Conservation (phyloP, 2,329 filamentous ascomycete species). For the Reticulascus tulasneorum region DNA sequence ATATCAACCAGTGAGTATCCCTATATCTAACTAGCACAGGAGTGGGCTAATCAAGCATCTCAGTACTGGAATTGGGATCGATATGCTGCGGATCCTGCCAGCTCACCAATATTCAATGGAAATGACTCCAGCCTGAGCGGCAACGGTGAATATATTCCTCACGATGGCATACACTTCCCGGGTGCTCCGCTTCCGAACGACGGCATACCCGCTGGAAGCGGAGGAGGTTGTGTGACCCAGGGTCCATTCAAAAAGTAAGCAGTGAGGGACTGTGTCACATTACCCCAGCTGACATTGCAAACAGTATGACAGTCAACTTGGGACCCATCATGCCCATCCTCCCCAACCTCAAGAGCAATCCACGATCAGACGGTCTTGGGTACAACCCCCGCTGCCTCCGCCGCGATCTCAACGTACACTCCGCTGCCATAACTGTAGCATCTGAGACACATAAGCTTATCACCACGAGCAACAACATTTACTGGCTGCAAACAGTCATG, state of each 20-base stretch:
- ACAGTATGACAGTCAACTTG: conserved; percentile 31
- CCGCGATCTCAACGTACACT: conserved; percentile 33
- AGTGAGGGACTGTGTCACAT: neutral
- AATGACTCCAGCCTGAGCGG: conserved; percentile 46
- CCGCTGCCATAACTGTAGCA: conserved; percentile 15
- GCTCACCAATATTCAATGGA: conserved; percentile 53
- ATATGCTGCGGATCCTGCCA: conserved; percentile 38
- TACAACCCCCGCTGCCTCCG: conserved; percentile 44
- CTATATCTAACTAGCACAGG: too few species aligned
- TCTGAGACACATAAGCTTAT: conserved; percentile 21
- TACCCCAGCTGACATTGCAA: conserved; percentile 37
- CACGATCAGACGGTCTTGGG: conserved; percentile 28
- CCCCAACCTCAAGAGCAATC: conserved; percentile 24
- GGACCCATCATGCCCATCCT: conserved; percentile 25
- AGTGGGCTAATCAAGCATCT: conserved; percentile 1
- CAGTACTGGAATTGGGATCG: conserved; percentile 51
- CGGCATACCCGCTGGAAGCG: conserved; percentile 41
- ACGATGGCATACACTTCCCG: too few species aligned
- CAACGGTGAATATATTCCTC: conserved; percentile 33
- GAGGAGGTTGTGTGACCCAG: conserved; percentile 48
- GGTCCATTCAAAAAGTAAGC: conserved; percentile 48
- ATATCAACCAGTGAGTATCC: conserved; percentile 27
- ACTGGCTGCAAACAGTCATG: conserved; percentile 29
- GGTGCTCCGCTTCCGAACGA: conserved; percentile 1
- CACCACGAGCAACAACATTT: conserved; percentile 24